Conservation (phyloP, 306 rosid species). For the Albizia julibrissin region DNA sequence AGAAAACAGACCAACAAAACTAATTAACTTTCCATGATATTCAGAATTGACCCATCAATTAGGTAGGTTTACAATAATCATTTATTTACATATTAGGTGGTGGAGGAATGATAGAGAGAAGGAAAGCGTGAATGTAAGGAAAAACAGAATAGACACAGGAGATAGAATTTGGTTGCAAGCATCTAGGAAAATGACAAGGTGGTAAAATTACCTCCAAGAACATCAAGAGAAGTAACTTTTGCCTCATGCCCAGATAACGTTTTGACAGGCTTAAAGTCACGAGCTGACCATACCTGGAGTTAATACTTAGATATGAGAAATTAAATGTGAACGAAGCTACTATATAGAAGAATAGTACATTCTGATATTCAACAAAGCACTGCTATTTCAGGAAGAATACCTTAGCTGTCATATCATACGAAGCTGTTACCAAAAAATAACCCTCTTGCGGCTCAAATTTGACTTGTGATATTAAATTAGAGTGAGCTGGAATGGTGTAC, state of each 20-base stretch:
- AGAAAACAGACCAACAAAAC: too few species aligned
- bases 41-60: background rate
- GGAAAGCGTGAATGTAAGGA: background rate
- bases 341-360: constrained; percentile 2
- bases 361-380: constrained; percentile 17
- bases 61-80: constrained; percentile 3
- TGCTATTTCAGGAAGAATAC: constrained; percentile 41
- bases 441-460: constrained; percentile 97
- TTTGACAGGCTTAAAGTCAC: constrained; percentile 92
- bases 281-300: constrained; percentile 87
- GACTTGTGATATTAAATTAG: constrained; percentile 89
- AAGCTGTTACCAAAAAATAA: constrained; percentile 89
- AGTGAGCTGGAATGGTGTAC: constrained; percentile 87
- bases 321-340: constrained; percentile 24
- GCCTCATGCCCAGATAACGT: constrained; percentile 94
- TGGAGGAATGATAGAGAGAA: background rate
- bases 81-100: background rate
- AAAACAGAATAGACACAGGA: background rate
- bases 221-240: constrained; percentile 81
- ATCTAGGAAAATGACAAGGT: background rate
- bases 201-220: constrained; percentile 64
- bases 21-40: constrained; percentile 2
- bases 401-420: constrained; percentile 95
- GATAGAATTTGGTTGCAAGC: background rate
- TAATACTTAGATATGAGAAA: constrained; percentile 32